Evolutionary conservation across 192 early-diverging fungal species (phyloP), one percentile per base, ranked within the genome.

Genomic region (Coemansia sp.): DNA sequence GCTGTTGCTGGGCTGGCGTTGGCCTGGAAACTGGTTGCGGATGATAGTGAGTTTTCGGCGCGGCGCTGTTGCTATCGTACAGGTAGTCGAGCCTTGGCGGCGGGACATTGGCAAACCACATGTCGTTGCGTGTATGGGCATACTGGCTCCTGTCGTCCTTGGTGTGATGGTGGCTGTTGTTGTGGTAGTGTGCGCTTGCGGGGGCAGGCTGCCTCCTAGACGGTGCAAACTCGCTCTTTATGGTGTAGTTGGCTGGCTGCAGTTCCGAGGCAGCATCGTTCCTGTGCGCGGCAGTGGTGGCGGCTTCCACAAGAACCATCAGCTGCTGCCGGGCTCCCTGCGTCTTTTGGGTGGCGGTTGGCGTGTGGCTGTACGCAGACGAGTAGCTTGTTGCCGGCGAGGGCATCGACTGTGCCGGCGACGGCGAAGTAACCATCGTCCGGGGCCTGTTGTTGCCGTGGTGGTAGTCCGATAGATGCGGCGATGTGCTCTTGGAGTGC

Each of bases 91-190:
- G 61, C 35, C 59, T 66, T 45, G 63, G 22, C 23, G 79, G 73
- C 48, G 73, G 49, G 46, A 35, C 58, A 33, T 70, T 62, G 15
- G 61, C 34, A 33, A 81, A 75, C 79, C 79, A 81, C 70, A 63
- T 70, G 66, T 81, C 73, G 32, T 73, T 67, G 56, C 79, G 73
- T 22, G 79, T 75, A 45, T 75, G 79, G 0, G 70, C 73, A 49
- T 58, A 73, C 40, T 67, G 40, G 55, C 14, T 32, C 14, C 33
- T 36, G 55, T n/a, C 9, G 32, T 0, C n/a, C 32, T 57, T 15
- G 19, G 38, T 2, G 29, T 29, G 29, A 3, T 29, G 3, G 29
- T 29, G 38, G 38, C 2, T 4, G 38, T 4, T 36, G 5, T n/a
- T 46, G 43, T 17, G 15, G 43, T n/a, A 46, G 43, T 20, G 52